phyloP scores from a whole-genome alignment of 2,329 filamentous ascomycete species.

The Corinectria fuckeliana region DNA sequence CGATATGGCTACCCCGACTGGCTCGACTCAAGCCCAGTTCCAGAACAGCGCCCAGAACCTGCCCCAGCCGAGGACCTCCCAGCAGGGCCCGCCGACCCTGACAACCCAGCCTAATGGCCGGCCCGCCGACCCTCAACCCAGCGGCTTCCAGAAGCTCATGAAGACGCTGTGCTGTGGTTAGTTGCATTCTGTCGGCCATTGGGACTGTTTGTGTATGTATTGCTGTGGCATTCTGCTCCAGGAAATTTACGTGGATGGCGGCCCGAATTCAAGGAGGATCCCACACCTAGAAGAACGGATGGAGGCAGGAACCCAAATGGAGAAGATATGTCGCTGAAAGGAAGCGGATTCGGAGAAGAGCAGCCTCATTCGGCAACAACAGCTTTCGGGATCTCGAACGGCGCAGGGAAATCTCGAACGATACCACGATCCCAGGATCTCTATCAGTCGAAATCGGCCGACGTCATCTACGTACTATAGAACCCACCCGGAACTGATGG shows the following conservation, averaged over 20 bases:
- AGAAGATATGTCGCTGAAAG: slow-evolving; percentile 2
- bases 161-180: slow-evolving; percentile 91
- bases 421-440: slow-evolving; percentile 8
- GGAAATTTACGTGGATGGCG: slow-evolving; percentile 26
- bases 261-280: slow-evolving; percentile 8
- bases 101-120: slow-evolving; percentile 62
- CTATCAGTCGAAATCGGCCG: slow-evolving; percentile 24
- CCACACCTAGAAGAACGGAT: not conserved
- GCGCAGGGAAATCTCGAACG: slow-evolving; percentile 2
- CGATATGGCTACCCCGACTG: slow-evolving; percentile 83
- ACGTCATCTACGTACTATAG: slow-evolving; percentile 33
- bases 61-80: slow-evolving; percentile 67
- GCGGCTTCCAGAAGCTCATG: slow-evolving; percentile 89
- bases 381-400: slow-evolving; percentile 10
- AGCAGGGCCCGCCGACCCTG: slow-evolving; percentile 64
- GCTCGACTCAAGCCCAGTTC: slow-evolving; percentile 94
- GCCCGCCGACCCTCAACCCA: slow-evolving; percentile 73
- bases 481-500: slow-evolving; percentile 28
- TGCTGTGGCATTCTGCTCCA: slow-evolving; percentile 37
- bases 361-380: slow-evolving; percentile 8
- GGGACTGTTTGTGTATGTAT: slow-evolving; percentile 41
- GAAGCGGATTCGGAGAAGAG: slow-evolving; percentile 4
- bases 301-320: not conserved
- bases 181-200: slow-evolving; percentile 38
- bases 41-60: slow-evolving; percentile 94